phyloP scores from a whole-genome alignment of 2,329 filamentous ascomycete genomes.

The Cryphonectria carpinicola region DNA sequence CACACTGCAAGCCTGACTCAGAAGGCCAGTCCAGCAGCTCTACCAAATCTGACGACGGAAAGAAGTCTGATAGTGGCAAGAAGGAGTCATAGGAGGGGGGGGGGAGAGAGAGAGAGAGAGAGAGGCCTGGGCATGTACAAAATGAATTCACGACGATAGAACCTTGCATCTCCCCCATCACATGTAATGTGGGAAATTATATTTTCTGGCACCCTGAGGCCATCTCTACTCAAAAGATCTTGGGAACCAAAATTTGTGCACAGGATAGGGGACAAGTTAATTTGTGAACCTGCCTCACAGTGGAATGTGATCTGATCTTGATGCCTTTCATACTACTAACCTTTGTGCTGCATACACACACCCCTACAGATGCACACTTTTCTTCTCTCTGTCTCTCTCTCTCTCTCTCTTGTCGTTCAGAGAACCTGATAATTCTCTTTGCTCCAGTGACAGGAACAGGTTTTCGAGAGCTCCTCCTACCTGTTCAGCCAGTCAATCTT shows the following conservation, averaged over 20 bases:
- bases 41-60: slow-evolving; percentile 21
- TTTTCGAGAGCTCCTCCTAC: too few species aligned
- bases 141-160: slow-evolving; percentile 9
- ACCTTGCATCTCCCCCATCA: slow-evolving; percentile 8
- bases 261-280: not conserved
- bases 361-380: too few species aligned
- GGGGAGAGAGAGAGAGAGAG: not conserved
- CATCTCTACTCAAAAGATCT: slow-evolving; percentile 14
- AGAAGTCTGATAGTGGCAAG: slow-evolving; percentile 32
- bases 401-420: too few species aligned
- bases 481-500: too few species aligned
- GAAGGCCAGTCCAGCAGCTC: slow-evolving; percentile 28
- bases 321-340: not conserved
- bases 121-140: slow-evolving; percentile 7
- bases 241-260: not conserved
- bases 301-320: not conserved
- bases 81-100: not conserved
- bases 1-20: slow-evolving; percentile 48
- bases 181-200: not conserved
- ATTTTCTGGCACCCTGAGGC: not conserved
- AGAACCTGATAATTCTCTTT: too few species aligned
- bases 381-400: too few species aligned
- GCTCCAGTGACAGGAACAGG: too few species aligned
- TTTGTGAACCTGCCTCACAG: not conserved
- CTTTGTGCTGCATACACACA: not conserved